These are phyloP conservation scores for Quercus tomentella DNA, from an alignment of 331 rosid species.

Conservation along the genomic window DNA sequence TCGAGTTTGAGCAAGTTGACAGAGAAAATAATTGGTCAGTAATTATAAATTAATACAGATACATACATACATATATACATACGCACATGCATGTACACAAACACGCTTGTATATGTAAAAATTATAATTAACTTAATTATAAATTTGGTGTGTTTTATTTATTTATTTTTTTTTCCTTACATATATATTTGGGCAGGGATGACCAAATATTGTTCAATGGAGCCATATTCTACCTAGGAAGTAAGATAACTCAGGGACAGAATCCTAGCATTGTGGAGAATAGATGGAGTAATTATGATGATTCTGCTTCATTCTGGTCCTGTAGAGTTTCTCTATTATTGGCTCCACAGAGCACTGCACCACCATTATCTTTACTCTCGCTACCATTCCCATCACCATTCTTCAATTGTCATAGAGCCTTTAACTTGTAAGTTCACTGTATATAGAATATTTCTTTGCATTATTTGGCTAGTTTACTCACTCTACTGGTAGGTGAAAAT, in stretches of 20 bases:
- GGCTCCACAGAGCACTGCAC: too few relatives aligned
- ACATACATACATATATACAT: not conserved
- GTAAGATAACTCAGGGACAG: not conserved
- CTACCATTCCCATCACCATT: conserved; percentile 89
- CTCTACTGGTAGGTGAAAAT: too few relatives aligned
- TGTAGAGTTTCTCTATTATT: conserved; percentile 75
- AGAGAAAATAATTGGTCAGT: conserved; percentile 46
- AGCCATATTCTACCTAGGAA: conserved; percentile 10
- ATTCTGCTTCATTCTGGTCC: conserved; percentile 55
- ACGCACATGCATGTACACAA: too few relatives aligned
- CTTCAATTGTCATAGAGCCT: conserved; percentile 81
- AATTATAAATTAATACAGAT: not conserved
- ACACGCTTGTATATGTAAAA: not conserved
- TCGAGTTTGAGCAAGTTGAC: conserved; percentile 57
- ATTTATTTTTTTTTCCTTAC: too few relatives aligned
- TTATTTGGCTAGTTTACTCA: too few relatives aligned
- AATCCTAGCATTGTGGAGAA: conserved; percentile 50
- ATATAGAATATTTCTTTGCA: too few relatives aligned
- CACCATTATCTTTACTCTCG: conserved; percentile 77
- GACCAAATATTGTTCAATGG: conserved; percentile 72
- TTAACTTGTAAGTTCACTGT: conserved; percentile 76
- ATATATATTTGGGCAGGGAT: conserved; percentile 43
- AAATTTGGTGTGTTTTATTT: not conserved
- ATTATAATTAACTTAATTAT: too few relatives aligned
- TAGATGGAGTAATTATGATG: conserved; percentile 45